phyloP scores from a whole-genome alignment of 1,139 yeast genomes.

The Citeromyces siamensis region DNA sequence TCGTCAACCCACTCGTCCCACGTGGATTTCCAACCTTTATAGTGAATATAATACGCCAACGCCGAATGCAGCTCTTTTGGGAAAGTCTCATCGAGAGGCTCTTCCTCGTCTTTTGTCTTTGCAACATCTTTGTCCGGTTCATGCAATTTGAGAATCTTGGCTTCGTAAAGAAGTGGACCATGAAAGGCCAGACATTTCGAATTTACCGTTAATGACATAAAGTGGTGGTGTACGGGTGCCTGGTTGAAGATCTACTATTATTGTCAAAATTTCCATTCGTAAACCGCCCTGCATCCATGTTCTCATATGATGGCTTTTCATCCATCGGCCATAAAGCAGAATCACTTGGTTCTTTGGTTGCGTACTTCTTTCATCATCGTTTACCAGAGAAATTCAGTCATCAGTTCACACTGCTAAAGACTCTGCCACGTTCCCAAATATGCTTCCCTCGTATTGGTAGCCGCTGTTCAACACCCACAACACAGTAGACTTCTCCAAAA shows the following conservation, averaged over 20 bases:
- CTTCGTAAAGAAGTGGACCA: conserved; percentile 86
- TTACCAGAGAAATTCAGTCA: too few species aligned
- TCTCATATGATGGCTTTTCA: too few species aligned
- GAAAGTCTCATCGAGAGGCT: conserved; percentile 11
- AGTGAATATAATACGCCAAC: conserved; percentile 53
- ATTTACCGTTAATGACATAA: conserved; percentile 3
- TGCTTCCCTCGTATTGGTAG: too few species aligned
- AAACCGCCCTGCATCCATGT: too few species aligned
- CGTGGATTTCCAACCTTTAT: conserved; percentile 89
- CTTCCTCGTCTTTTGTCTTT: conserved; percentile 25
- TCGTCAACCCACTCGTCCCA: conserved; percentile 96
- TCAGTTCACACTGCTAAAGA: too few species aligned
- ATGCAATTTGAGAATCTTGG: conserved; percentile 60
- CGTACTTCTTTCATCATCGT: too few species aligned
- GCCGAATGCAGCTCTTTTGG: conserved; percentile 11
- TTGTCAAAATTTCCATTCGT: too few species aligned
- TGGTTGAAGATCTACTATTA: too few species aligned
- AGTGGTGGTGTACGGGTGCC: not conserved
- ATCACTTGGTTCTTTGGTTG: too few species aligned
- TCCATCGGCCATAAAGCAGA: too few species aligned
- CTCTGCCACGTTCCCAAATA: too few species aligned
- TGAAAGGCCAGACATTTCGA: conserved; percentile 69
- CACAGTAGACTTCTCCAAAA: conserved; percentile 3
- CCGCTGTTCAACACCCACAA: conserved; percentile 3
- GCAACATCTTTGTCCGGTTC: conserved; percentile 34